phyloP scores from a whole-genome alignment of 352 stramenopile genomes.

The Phytophthora uliginosa region DNA sequence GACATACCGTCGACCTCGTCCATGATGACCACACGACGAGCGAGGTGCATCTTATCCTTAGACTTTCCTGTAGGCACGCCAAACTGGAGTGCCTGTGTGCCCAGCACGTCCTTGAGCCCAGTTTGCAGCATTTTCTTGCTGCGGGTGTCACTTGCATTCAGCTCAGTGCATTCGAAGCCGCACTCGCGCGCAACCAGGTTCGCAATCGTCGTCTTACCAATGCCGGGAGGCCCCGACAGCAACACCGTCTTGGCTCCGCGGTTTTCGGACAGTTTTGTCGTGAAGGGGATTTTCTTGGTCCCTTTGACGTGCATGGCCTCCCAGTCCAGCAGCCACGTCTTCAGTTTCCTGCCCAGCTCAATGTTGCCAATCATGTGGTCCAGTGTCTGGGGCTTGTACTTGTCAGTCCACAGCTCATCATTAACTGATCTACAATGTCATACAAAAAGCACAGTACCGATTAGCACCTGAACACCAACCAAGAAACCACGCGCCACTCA shows the following conservation, averaged over 20 bases:
- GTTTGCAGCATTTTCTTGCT: conserved; percentile 97
- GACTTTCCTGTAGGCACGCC: conserved; percentile 40
- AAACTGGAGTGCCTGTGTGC: conserved; percentile 94
- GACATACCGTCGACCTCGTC: conserved; percentile 99
- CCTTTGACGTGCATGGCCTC: conserved; percentile 86
- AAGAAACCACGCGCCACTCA: conserved; percentile 27
- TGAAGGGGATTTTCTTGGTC: conserved; percentile 87
- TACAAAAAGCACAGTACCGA: conserved; percentile 2
- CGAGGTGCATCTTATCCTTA: conserved; percentile 68
- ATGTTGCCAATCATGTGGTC: conserved; percentile 96
- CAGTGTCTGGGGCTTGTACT: conserved; percentile 95
- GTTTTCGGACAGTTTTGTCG: conserved; percentile 87
- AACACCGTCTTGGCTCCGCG: conserved; percentile 95
- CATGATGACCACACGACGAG: conserved; percentile 98
- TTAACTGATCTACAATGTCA: conserved; percentile 47
- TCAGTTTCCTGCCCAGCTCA: conserved; percentile 91
- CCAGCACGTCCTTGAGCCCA: conserved; percentile 93
- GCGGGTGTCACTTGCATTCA: conserved; percentile 99
- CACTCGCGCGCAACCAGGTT: conserved; percentile 93
- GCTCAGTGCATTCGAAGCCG: conserved; percentile 95
- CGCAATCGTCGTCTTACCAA: conserved; percentile 97
- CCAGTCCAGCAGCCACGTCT: conserved; percentile 87
- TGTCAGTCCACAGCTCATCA: conserved; percentile 96
- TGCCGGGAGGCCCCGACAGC: conserved; percentile 97
- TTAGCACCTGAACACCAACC: background rate